Conservation (phyloP, 768 basidiomycete species). For the Lyophyllum semitale region DNA sequence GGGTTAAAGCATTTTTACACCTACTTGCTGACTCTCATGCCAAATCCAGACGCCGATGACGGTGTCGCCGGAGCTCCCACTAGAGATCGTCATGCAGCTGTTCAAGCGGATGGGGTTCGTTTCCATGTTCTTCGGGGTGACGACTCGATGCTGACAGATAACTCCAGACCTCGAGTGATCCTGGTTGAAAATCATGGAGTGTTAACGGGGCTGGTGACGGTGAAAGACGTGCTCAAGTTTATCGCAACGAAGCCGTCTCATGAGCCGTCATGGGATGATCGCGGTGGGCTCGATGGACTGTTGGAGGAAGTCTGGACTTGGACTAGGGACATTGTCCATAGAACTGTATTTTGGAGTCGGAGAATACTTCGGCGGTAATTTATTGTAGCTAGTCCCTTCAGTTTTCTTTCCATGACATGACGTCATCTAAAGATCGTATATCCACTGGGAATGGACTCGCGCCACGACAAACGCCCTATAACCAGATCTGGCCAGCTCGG, state of each 20-base stretch:
- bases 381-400: background rate
- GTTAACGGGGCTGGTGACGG: slow-evolving; percentile 85
- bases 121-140: slow-evolving; percentile 2
- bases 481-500: background rate
- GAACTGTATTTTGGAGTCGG: slow-evolving; percentile 38
- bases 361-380: slow-evolving; percentile 36
- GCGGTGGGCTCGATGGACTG: slow-evolving; percentile 64
- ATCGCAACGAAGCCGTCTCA: slow-evolving; percentile 61
- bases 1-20: background rate
- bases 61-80: slow-evolving; percentile 85
- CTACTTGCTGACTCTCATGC: background rate
- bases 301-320: slow-evolving; percentile 65
- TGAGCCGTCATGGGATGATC: slow-evolving; percentile 59
- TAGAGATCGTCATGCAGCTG: slow-evolving; percentile 97
- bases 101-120: slow-evolving; percentile 98
- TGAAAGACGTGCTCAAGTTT: slow-evolving; percentile 93
- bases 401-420: slow-evolving; percentile 7
- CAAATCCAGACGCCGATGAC: slow-evolving; percentile 83
- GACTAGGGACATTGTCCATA: slow-evolving; percentile 39
- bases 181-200: slow-evolving; percentile 86
- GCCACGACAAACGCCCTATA: slow-evolving; percentile 7
- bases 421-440: slow-evolving; percentile 4
- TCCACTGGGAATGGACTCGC: slow-evolving; percentile 13
- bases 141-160: slow-evolving; percentile 4
- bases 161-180: slow-evolving; percentile 87